Conservation (phyloP, 1,284 basidiomycete species). For the Limonomyces culmigenus region DNA sequence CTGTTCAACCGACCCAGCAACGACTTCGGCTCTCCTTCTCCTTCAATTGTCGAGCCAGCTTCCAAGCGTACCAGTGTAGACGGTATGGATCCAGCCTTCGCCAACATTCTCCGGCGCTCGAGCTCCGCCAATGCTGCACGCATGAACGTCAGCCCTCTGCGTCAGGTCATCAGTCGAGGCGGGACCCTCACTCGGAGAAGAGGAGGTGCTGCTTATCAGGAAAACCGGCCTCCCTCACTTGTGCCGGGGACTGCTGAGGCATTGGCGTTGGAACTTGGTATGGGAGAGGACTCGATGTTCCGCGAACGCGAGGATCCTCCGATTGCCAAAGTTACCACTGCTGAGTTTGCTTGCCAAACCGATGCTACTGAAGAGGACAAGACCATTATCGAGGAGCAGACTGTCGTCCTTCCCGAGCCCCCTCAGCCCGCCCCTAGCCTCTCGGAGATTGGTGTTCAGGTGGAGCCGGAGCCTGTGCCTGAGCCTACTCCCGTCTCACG, state of each 20-base stretch:
- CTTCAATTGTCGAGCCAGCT: conserved; percentile 5
- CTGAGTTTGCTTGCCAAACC: no score
- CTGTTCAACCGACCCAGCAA: no score
- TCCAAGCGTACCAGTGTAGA: conserved; percentile 56
- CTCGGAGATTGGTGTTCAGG: conserved; percentile 23
- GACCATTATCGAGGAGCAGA: neutral
- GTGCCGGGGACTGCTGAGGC: conserved; percentile 46
- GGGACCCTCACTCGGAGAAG: conserved; percentile 34
- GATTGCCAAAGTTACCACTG: no score
- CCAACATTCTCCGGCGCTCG: conserved; percentile 51
- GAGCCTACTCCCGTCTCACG: conserved; percentile 14
- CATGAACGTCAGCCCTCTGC: conserved; percentile 36
- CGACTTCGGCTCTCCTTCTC: no score
- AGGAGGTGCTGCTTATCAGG: conserved; percentile 47
- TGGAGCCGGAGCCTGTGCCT: conserved; percentile 23
- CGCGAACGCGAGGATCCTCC: no score
- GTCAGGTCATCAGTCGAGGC: conserved; percentile 32
- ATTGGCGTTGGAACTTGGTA: conserved; percentile 45
- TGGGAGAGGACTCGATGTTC: conserved; percentile 23
- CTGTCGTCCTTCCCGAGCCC: conserved; percentile 2
- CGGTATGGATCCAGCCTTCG: conserved; percentile 72
- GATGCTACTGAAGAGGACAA: neutral
- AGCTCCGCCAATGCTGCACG: conserved; percentile 34
- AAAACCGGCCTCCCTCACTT: conserved; percentile 47
- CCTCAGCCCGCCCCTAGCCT: conserved; percentile 11